Evolutionary conservation across 2,329 filamentous ascomycete genomes (phyloP).

Genomic region (Fonsecaea pugnacius): DNA sequence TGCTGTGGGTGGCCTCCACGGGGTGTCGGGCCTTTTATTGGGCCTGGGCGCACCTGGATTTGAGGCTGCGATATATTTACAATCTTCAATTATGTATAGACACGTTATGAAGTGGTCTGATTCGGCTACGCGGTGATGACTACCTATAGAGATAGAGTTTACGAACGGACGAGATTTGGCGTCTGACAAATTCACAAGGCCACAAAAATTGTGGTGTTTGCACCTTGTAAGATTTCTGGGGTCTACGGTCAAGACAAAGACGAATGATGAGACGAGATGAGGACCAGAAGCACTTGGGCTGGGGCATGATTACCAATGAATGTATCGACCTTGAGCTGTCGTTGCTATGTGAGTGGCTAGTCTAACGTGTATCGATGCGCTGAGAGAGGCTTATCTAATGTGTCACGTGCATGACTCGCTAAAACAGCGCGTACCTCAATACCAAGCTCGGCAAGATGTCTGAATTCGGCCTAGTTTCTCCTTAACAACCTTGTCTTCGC

Average conservation of each 20-base stretch:
- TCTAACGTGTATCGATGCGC: background rate
- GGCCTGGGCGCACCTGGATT: background rate
- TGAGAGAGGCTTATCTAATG: too few relatives aligned
- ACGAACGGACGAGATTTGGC: constrained; percentile 9
- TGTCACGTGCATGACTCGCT: too few relatives aligned
- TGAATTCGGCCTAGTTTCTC: background rate
- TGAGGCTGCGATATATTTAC: background rate
- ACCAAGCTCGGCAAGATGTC: background rate
- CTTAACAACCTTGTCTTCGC: background rate
- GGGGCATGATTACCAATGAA: background rate
- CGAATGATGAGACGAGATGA: background rate
- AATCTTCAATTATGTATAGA: constrained; percentile 4
- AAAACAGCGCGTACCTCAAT: too few relatives aligned
- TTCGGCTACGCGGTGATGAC: constrained; percentile 14
- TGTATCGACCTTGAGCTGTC: background rate
- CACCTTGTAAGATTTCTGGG: background rate
- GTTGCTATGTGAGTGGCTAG: background rate
- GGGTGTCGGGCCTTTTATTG: background rate
- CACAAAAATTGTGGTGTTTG: background rate
- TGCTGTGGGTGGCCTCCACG: background rate
- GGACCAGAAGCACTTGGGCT: too few relatives aligned
- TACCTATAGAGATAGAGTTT: constrained; percentile 28
- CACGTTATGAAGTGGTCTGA: constrained; percentile 10
- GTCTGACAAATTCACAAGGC: background rate
- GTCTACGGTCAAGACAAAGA: background rate